Percentiles rank a stretch among this genome's conserved stretches.
Conservation (phyloP, 2,329 filamentous ascomycete genomes). For the Saccharata proteae region DNA sequence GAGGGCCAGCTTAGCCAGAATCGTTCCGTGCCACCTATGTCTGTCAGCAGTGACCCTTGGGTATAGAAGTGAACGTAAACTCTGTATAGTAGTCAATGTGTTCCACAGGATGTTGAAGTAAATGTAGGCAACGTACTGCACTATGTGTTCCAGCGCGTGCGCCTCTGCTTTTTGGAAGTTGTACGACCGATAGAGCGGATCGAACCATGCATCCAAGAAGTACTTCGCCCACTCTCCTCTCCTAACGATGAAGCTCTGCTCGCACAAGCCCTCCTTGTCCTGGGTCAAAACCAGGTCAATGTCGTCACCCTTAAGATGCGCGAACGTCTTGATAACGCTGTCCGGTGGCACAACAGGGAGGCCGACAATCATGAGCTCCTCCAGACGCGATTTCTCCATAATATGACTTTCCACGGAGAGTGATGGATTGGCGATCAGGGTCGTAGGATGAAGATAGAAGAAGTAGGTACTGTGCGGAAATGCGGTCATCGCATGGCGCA, state of each 20-base stretch:
- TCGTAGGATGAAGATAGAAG: constrained; percentile 77
- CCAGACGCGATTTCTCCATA: constrained; percentile 53
- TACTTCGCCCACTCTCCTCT: constrained; percentile 87
- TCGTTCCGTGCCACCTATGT: constrained; percentile 98
- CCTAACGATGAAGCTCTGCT: constrained; percentile 65
- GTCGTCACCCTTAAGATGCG: constrained; percentile 62
- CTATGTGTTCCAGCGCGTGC: constrained; percentile 63
- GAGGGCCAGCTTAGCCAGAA: constrained; percentile 78
- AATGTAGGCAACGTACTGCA: constrained; percentile 28
- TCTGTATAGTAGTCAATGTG: constrained; percentile 16
- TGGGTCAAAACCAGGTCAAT: constrained; percentile 77
- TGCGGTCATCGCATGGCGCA: constrained; percentile 76
- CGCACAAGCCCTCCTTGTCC: constrained; percentile 66
- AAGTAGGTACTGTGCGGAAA: constrained; percentile 68
- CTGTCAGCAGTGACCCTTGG: no score
- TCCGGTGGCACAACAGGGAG: constrained; percentile 83
- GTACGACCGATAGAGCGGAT: constrained; percentile 85
- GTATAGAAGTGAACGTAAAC: no score
- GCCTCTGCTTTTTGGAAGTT: constrained; percentile 92
- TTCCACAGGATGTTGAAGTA: constrained; percentile 1
- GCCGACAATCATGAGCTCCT: constrained; percentile 72
- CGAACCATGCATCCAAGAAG: constrained; percentile 91
- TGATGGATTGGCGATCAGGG: constrained; percentile 76
- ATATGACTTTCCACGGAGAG: constrained; percentile 59
- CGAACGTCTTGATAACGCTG: constrained; percentile 92